A percentile compares a stretch with the other conserved stretches of the same genome.
phyloP scores from a whole-genome alignment of 140 eudicot genomes.

The Flaveria floridana region DNA sequence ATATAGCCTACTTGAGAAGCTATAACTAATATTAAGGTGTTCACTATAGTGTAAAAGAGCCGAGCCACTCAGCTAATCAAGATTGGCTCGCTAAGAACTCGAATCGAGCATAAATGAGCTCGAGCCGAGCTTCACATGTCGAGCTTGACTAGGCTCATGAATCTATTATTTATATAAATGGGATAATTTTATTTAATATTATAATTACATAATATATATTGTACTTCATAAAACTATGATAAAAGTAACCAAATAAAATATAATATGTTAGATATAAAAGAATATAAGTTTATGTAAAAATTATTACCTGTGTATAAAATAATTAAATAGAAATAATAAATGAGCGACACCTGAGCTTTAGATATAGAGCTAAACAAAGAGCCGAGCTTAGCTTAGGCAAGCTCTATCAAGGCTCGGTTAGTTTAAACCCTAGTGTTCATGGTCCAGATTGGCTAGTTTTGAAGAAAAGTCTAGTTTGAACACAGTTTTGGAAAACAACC shows the following conservation, averaged over 20 bases:
- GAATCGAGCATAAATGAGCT: too few relatives aligned
- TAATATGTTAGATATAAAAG: not conserved
- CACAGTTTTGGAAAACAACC: not conserved
- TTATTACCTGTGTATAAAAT: too few relatives aligned
- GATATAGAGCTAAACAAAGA: too few relatives aligned
- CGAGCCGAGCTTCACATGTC: not conserved
- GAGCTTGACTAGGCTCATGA: not conserved
- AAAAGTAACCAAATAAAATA: not conserved
- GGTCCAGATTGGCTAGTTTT: not conserved
- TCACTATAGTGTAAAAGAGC: not conserved
- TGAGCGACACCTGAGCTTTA: too few relatives aligned
- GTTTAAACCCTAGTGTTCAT: not conserved
- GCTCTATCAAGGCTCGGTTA: too few relatives aligned
- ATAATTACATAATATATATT: not conserved
- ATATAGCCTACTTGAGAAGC: not conserved
- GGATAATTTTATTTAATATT: not conserved
- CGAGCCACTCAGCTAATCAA: not conserved
- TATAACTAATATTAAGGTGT: not conserved
- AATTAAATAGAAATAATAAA: too few relatives aligned
- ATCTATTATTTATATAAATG: not conserved
- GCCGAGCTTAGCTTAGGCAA: too few relatives aligned
- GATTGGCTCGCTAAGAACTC: not conserved
- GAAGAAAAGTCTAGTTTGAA: not conserved
- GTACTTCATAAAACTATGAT: not conserved
- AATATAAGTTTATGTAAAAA: too few relatives aligned